phyloP scores from a whole-genome alignment of 345 rosid genomes.

The Syzygium aromaticum region DNA sequence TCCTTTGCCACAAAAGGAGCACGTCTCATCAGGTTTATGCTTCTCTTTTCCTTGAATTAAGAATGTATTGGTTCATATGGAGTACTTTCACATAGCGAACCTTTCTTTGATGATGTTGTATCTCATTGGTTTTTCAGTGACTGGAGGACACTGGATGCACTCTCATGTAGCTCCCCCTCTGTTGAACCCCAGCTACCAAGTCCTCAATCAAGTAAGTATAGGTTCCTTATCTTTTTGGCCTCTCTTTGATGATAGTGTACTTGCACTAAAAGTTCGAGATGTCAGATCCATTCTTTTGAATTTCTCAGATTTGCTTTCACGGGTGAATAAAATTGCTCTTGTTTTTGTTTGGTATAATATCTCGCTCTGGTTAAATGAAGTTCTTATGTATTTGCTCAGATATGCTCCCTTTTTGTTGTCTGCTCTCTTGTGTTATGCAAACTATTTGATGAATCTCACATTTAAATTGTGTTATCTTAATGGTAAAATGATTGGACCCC shows the following conservation, averaged over 20 bases:
- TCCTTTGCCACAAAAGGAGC: background rate
- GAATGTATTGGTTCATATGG: background rate
- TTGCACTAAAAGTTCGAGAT: background rate
- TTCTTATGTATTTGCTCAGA: background rate
- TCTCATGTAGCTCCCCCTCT: background rate
- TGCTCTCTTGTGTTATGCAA: background rate
- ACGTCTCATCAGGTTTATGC: conserved; percentile 8
- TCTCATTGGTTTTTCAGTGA: conserved; percentile 1
- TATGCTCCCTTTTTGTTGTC: background rate
- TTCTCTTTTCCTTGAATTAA: background rate
- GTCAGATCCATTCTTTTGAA: background rate
- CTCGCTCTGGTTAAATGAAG: background rate
- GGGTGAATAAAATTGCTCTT: background rate
- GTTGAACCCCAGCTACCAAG: background rate
- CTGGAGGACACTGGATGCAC: background rate
- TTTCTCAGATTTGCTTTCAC: background rate
- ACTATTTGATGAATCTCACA: background rate
- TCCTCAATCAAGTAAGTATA: conserved; percentile 8
- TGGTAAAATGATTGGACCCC: background rate
- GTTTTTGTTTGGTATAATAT: background rate
- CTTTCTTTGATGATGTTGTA: background rate
- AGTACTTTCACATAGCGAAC: background rate
- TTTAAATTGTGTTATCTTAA: background rate
- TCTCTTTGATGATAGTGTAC: background rate
- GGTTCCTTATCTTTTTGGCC: background rate